Percentiles rank a stretch among this genome's conserved stretches.
These are phyloP conservation scores for Sporothrix globosa DNA, from an alignment of 2,329 filamentous ascomycete species.

Conservation along the genomic window DNA sequence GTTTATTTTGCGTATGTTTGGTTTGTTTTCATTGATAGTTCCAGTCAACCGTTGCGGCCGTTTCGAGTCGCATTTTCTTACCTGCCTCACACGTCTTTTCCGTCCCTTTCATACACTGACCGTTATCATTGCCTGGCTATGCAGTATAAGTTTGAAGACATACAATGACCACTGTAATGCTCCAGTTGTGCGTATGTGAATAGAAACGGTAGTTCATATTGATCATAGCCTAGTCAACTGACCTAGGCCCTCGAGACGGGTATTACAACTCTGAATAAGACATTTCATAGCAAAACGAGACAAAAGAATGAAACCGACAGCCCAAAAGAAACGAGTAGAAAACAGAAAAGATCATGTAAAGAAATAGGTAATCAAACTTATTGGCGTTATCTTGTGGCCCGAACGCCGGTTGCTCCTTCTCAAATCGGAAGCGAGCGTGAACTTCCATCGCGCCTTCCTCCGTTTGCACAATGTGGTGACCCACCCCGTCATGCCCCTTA, in stretches of 20 bases:
- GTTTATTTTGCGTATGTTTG: neutral
- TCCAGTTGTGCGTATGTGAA: neutral
- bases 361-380: neutral
- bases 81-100: neutral
- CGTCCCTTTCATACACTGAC: neutral
- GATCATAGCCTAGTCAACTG: neutral
- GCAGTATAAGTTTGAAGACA: neutral
- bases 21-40: neutral
- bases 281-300: neutral
- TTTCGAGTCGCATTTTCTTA: neutral
- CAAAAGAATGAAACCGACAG: neutral
- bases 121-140: neutral
- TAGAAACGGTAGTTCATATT: neutral
- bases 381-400: conserved; percentile 3
- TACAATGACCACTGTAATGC: neutral
- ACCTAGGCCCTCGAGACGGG: neutral
- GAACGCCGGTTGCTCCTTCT: conserved; percentile 17
- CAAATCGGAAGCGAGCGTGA: neutral
- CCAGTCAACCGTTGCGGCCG: neutral
- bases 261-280: neutral
- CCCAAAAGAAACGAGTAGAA: neutral
- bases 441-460: conserved; percentile 9
- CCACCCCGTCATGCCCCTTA: neutral
- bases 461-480: neutral
- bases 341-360: neutral